A percentile compares a stretch with the other conserved stretches of the same genome.
phyloP scores from a whole-genome alignment of 495 filamentous ascomycete genomes.

The Penicillium chermesinum region DNA sequence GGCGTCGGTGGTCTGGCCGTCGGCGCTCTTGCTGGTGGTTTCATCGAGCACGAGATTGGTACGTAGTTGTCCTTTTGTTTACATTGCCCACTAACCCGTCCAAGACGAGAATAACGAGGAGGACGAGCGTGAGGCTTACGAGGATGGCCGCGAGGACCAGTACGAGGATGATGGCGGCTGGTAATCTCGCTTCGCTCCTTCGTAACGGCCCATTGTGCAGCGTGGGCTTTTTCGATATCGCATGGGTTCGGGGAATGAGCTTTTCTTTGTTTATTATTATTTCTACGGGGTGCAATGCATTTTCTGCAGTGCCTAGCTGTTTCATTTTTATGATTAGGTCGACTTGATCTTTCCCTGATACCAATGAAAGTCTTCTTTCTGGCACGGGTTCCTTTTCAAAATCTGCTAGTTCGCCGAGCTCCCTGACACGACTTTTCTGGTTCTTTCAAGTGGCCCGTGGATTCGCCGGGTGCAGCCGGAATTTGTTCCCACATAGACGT shows the following conservation, averaged over 20 bases:
- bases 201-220: background rate
- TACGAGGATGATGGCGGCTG: constrained; percentile 16
- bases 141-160: constrained; percentile 21
- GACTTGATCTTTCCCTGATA: background rate
- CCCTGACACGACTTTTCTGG: too few species aligned
- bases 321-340: background rate
- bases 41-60: constrained; percentile 52
- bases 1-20: constrained; percentile 53
- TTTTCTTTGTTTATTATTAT: too few species aligned
- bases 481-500: too few species aligned
- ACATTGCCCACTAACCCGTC: background rate
- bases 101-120: constrained; percentile 15
- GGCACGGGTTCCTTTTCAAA: too few species aligned
- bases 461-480: too few species aligned
- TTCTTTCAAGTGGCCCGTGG: too few species aligned
- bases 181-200: constrained; percentile 2
- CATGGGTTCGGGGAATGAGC: background rate
- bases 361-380: background rate
- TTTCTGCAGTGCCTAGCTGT: background rate
- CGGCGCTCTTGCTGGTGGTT: constrained; percentile 52
- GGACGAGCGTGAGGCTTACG: constrained; percentile 14
- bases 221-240: background rate
- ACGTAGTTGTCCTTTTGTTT: constrained; percentile 17
- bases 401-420: too few species aligned
- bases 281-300: background rate